These are phyloP conservation scores for Trifolium dubium DNA, from an alignment of 306 rosid genomes.

Conservation along the genomic window DNA sequence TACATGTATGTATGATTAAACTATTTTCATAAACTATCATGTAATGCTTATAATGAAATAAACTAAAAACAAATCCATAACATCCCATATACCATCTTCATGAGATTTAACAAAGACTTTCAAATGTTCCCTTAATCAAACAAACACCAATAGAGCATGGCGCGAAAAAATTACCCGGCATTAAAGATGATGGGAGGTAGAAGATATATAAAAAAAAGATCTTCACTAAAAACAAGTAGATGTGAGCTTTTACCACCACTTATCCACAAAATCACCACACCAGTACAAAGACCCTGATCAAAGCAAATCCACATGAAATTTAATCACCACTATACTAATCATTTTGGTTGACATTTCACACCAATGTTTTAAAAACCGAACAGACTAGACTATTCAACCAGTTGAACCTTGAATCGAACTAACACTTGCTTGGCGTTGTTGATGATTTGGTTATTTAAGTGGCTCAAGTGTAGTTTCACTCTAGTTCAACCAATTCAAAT, in stretches of 20 bases:
- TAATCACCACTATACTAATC: not conserved
- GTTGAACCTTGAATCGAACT: not conserved
- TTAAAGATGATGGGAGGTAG: slow-evolving; percentile 97
- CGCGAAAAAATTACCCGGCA: slow-evolving; percentile 70
- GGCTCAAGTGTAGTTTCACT: not conserved
- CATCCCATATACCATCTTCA: not conserved
- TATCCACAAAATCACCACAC: slow-evolving; percentile 71
- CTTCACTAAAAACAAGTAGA: slow-evolving; percentile 93
- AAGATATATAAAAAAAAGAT: slow-evolving; percentile 89
- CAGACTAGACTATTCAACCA: not conserved
- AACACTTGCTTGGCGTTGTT: too few relatives aligned
- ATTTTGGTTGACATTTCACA: too few relatives aligned
- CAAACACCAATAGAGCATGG: slow-evolving; percentile 23
- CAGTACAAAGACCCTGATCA: slow-evolving; percentile 79
- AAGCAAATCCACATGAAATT: slow-evolving; percentile 39
- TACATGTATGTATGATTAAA: slow-evolving; percentile 17
- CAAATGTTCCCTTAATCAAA: slow-evolving; percentile 1
- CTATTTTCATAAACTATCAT: slow-evolving; percentile 18
- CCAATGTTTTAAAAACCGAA: not conserved
- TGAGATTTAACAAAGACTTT: not conserved
- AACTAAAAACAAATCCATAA: not conserved
- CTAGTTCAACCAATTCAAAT: not conserved
- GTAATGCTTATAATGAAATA: not conserved
- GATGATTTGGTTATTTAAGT: not conserved
- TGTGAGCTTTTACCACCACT: slow-evolving; percentile 90